phyloP scores from a whole-genome alignment of 1,284 basidiomycete genomes.

The Naganishia sp. region DNA sequence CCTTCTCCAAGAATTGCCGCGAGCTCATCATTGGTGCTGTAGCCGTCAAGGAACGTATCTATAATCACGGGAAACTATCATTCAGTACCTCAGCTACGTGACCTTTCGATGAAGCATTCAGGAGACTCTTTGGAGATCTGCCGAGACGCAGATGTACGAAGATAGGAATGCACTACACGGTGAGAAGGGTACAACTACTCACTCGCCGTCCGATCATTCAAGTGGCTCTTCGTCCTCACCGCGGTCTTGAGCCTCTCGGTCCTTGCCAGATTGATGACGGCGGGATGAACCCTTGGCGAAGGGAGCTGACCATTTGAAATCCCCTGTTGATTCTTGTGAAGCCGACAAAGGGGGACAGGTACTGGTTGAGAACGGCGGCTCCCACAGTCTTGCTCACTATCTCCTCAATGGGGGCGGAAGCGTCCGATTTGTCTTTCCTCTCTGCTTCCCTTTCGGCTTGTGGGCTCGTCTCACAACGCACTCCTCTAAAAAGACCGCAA shows the following conservation, averaged over 20 bases:
- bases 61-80: not conserved
- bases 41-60: constrained; percentile 18
- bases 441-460: constrained; percentile 7
- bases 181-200: constrained; percentile 35
- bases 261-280: not conserved
- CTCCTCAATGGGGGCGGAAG: not conserved
- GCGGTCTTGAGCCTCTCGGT: constrained; percentile 1
- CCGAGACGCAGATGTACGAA: too few relatives aligned
- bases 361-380: constrained; percentile 11
- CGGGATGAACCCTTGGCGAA: constrained; percentile 1
- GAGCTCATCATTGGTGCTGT: not conserved
- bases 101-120: not conserved
- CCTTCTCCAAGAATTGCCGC: constrained; percentile 12
- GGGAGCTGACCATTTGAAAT: constrained; percentile 2
- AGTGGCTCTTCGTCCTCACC: not conserved
- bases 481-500: constrained; percentile 6
- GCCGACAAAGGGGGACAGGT: constrained; percentile 8
- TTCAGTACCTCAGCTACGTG: not conserved
- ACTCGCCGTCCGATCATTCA: constrained; percentile 34
- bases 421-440: not conserved
- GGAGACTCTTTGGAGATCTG: not conserved
- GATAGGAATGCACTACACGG: not conserved
- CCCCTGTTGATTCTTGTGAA: constrained; percentile 3
- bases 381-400: constrained; percentile 1
- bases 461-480: constrained; percentile 12